Base-by-base conservation (phyloP, 148 eudicot species). In the Hydrangea macrophylla region DNA sequence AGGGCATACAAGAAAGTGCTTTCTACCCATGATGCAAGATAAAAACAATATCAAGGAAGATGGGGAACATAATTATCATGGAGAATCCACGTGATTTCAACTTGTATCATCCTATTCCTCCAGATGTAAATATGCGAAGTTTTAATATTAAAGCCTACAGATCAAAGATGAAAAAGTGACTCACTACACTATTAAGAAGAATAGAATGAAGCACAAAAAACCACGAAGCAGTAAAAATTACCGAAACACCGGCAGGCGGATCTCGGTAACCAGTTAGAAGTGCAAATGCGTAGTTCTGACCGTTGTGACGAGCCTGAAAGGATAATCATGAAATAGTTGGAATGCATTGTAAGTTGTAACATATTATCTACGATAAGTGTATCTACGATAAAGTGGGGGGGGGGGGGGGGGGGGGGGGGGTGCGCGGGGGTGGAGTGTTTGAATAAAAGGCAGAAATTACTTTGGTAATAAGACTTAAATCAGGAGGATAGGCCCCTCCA, bases 401-500 rank as follows among this genome's bases (percentile, higher is more conserved):
- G n/a, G n/a, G n/a, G n/a, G n/a, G n/a, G n/a, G n/a, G n/a, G n/a
- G n/a, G n/a, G n/a, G n/a, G n/a, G n/a, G n/a, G n/a, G n/a, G n/a
- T n/a, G n/a, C n/a, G n/a, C n/a, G n/a, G n/a, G n/a, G n/a, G n/a
- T n/a, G n/a, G n/a, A n/a, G n/a, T n/a, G n/a, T n/a, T n/a, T n/a
- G n/a, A n/a, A 60, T 37, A 26, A 45, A 62, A 51, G 36, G 64
- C 30, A 27, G 54, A 27, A 25, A 57, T 72, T 78, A 88, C 97
- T 80, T 90, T 90, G 54, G 89, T 84, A 22, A 90, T 88, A 42
- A 90, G 94, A 76, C 89, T 90, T 44, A 86, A 73, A 71, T 90
- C 96, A 30, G 96, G 94, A 71, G 96, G 96, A 73, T 88, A 90
- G 53, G 96, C 96, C 40, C 96, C 94, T 62, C 96, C 94, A 83